Evolutionary conservation across 306 rosid genomes (phyloP).

Genomic region (Cicer chorassanicum): DNA sequence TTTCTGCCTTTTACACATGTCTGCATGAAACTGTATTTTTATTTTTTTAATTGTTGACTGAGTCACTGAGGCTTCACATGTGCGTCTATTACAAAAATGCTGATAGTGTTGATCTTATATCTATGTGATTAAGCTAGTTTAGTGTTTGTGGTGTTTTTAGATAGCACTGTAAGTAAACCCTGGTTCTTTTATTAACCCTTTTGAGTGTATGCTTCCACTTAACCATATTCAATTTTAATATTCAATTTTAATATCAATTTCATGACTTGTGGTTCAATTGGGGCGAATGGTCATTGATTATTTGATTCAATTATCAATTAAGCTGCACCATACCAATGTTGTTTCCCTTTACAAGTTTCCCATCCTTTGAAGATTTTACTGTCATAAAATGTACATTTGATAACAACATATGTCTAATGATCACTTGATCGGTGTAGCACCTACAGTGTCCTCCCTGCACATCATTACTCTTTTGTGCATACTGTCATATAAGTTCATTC

Average conservation of each 20-base stretch:
- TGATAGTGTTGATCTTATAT: neutral
- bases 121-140: neutral
- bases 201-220: neutral
- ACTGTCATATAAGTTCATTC: neutral
- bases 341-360: slow-evolving; percentile 18
- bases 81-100: neutral
- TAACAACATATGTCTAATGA: neutral
- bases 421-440: neutral
- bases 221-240: neutral
- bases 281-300: slow-evolving; percentile 7
- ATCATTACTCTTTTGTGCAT: slow-evolving; percentile 7
- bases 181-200: neutral
- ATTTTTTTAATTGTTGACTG: neutral
- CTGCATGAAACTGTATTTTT: neutral
- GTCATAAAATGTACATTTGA: neutral
- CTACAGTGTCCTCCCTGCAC: slow-evolving; percentile 1
- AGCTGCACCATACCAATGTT: neutral
- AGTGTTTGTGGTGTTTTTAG: neutral
- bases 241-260: neutral
- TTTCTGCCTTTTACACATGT: slow-evolving; percentile 19
- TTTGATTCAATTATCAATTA: neutral
- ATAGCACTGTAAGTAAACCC: slow-evolving; percentile 17
- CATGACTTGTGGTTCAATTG: neutral
- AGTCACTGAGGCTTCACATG: slow-evolving; percentile 10
- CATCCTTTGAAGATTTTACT: slow-evolving; percentile 25